Conservation (phyloP, 495 filamentous ascomycete species). For the Lophiotrema nucula region DNA sequence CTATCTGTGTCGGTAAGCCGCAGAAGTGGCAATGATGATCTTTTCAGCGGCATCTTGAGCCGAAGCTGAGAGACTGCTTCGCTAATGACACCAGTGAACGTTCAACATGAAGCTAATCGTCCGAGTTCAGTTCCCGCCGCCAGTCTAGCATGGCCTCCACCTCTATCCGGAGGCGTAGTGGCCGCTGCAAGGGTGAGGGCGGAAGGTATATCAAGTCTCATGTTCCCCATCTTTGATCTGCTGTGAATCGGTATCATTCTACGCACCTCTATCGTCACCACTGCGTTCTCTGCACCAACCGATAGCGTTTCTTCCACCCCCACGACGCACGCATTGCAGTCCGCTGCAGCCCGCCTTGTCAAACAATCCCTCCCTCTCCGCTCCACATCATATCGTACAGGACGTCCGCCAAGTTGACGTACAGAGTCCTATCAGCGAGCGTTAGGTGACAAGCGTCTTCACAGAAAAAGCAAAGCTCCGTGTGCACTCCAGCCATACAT, state of each 20-base stretch:
- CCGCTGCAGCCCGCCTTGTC: constrained; percentile 23
- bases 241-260: constrained; percentile 11
- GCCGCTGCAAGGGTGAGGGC: constrained; percentile 26
- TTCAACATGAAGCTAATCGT: constrained; percentile 3
- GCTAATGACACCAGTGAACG: neutral
- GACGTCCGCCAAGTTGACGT: constrained; percentile 26
- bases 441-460: constrained; percentile 27
- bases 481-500: constrained; percentile 24
- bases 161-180: constrained; percentile 11
- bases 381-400: constrained; percentile 20
- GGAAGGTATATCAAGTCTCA: constrained; percentile 29
- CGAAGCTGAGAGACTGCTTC: neutral
- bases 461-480: constrained; percentile 29
- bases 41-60: neutral
- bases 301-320: constrained; percentile 18
- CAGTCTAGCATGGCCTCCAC: constrained; percentile 25
- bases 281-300: constrained; percentile 10
- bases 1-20: neutral
- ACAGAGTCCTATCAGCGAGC: constrained; percentile 23
- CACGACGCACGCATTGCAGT: constrained; percentile 31
- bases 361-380: constrained; percentile 15
- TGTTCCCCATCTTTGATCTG: constrained; percentile 19
- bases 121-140: constrained; percentile 12
- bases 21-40: constrained; percentile 14
- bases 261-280: constrained; percentile 21